These are phyloP conservation scores for Geotrichum histeridarum DNA, from an alignment of 1,139 yeast genomes.

Conservation along the genomic window DNA sequence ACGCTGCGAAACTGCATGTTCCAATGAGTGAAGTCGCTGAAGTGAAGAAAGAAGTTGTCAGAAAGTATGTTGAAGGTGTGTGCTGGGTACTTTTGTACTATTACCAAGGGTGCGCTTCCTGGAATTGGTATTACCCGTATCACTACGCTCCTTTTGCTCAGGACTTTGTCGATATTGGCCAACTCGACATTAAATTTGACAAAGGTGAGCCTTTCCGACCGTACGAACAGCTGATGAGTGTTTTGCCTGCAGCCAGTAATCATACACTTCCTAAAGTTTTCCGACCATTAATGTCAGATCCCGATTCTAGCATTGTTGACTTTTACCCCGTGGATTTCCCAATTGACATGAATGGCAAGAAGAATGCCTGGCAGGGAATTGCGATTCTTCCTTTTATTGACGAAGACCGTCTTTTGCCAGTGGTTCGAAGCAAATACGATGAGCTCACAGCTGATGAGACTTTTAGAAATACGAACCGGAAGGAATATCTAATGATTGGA, in stretches of 20 bases:
- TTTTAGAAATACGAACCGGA: slow-evolving; percentile 49
- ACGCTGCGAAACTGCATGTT: slow-evolving; percentile 65
- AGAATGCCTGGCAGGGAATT: slow-evolving; percentile 93
- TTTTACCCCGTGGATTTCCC: slow-evolving; percentile 86
- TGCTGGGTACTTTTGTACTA: slow-evolving; percentile 92
- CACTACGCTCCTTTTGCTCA: slow-evolving; percentile 98
- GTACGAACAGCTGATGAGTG: slow-evolving; percentile 95
- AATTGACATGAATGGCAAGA: slow-evolving; percentile 93
- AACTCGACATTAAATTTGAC: slow-evolving; percentile 57
- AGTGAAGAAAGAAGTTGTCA: slow-evolving; percentile 57
- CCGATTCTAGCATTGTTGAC: slow-evolving; percentile 79
- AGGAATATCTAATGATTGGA: slow-evolving; percentile 36
- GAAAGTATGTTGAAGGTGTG: slow-evolving; percentile 83
- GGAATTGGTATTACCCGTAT: slow-evolving; percentile 97
- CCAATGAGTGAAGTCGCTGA: slow-evolving; percentile 53
- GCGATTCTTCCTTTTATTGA: slow-evolving; percentile 88
- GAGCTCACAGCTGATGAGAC: slow-evolving; percentile 63
- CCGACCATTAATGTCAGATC: slow-evolving; percentile 74
- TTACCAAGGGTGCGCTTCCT: slow-evolving; percentile 96
- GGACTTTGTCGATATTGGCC: slow-evolving; percentile 64
- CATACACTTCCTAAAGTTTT: slow-evolving; percentile 83
- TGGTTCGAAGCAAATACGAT: slow-evolving; percentile 62
- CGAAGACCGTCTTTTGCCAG: slow-evolving; percentile 61
- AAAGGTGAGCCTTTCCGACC: slow-evolving; percentile 83
- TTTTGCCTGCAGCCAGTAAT: slow-evolving; percentile 94